Evolutionary conservation across 2,329 filamentous ascomycete species (phyloP).

Genomic region (Hawksworthiomyces lignivorus): DNA sequence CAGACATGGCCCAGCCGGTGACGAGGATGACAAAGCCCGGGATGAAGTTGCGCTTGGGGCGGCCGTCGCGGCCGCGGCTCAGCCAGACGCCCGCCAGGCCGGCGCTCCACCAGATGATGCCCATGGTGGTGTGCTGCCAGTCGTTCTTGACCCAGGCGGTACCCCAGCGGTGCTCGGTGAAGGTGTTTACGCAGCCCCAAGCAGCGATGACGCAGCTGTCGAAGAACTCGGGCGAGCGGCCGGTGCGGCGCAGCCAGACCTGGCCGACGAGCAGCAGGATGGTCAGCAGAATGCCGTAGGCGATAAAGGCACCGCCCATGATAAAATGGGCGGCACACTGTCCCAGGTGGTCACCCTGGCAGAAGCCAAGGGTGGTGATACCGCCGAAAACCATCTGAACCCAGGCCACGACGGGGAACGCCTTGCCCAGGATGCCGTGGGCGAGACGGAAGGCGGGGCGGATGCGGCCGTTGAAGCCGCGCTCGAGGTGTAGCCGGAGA

Average conservation of each 20-base stretch:
- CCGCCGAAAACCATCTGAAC: slow-evolving; percentile 93
- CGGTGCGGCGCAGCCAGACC: slow-evolving; percentile 71
- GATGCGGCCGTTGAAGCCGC: slow-evolving; percentile 67
- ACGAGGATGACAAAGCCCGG: slow-evolving; percentile 85
- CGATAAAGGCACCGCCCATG: slow-evolving; percentile 96
- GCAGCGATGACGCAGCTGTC: slow-evolving; percentile 84
- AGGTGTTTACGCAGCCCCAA: slow-evolving; percentile 97
- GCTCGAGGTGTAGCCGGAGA: slow-evolving; percentile 80
- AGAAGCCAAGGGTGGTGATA: slow-evolving; percentile 87
- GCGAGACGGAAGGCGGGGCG: slow-evolving; percentile 61
- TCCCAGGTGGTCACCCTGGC: slow-evolving; percentile 80
- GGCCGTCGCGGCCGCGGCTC: slow-evolving; percentile 72
- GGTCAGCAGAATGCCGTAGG: slow-evolving; percentile 80
- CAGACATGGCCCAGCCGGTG: slow-evolving; percentile 93
- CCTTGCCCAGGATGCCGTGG: slow-evolving; percentile 79
- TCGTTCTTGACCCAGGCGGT: slow-evolving; percentile 84
- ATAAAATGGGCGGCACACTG: slow-evolving; percentile 97
- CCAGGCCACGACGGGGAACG: slow-evolving; percentile 82
- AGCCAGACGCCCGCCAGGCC: slow-evolving; percentile 90
- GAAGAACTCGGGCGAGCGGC: slow-evolving; percentile 93
- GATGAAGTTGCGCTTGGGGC: slow-evolving; percentile 85
- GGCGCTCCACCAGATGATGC: slow-evolving; percentile 96
- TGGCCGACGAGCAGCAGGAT: slow-evolving; percentile 85
- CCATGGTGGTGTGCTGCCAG: slow-evolving; percentile 98
- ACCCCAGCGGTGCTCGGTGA: slow-evolving; percentile 96